phyloP scores from a whole-genome alignment of 768 basidiomycete genomes.

The Leccinum broughii region DNA sequence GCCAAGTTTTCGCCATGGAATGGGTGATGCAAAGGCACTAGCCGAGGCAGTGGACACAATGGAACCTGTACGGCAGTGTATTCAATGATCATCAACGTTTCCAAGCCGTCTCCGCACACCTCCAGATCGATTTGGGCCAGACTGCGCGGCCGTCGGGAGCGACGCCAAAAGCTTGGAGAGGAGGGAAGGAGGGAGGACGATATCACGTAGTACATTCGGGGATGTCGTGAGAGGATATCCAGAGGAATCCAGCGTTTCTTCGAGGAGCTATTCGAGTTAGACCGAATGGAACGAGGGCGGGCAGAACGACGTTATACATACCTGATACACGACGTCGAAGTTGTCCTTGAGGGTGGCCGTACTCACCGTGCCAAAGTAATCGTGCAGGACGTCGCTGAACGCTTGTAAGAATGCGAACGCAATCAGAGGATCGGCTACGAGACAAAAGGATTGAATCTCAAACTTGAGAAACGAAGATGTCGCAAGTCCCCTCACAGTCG shows the following conservation, averaged over 20 bases:
- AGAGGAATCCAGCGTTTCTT: constrained; percentile 91
- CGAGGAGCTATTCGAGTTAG: constrained; percentile 62
- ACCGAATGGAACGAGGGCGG: background rate
- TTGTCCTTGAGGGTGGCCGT: constrained; percentile 82
- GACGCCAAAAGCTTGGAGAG: constrained; percentile 65
- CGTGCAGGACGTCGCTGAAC: constrained; percentile 78
- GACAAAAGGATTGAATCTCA: background rate
- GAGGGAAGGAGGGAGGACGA: constrained; percentile 89
- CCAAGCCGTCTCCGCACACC: constrained; percentile 12
- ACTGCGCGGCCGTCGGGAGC: constrained; percentile 27
- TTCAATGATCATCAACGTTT: background rate
- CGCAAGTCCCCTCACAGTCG: constrained; percentile 54
- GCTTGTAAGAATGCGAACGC: constrained; percentile 88
- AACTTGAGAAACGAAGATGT: background rate
- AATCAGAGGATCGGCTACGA: constrained; percentile 80
- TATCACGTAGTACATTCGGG: constrained; percentile 85
- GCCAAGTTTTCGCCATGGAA: constrained; percentile 90
- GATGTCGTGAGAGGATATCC: constrained; percentile 93
- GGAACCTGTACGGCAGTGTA: constrained; percentile 17
- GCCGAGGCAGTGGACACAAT: constrained; percentile 39
- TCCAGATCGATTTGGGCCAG: constrained; percentile 31
- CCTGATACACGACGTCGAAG: constrained; percentile 95
- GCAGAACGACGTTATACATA: constrained; percentile 30
- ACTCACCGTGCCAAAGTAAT: constrained; percentile 88
- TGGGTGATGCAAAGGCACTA: constrained; percentile 78